phyloP scores from a whole-genome alignment of 2,329 filamentous ascomycete species.

The Dothistroma septosporum region DNA sequence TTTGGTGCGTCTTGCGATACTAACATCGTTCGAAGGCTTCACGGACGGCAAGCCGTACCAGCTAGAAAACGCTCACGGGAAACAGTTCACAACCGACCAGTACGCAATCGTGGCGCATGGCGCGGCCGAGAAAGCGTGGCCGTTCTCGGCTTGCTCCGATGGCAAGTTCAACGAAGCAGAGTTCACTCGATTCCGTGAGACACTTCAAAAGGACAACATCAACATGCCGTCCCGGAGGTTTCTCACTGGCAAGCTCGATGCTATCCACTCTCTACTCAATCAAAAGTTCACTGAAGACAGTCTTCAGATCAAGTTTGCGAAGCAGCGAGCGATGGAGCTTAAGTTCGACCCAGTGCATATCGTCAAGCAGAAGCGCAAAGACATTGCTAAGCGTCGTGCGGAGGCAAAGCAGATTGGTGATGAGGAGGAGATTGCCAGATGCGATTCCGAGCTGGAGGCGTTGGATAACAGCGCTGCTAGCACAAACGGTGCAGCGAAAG shows the following conservation, averaged over 20 bases:
- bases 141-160: conserved; percentile 88
- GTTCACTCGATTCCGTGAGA: conserved; percentile 73
- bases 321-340: conserved; percentile 63
- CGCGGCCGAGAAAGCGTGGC: conserved; percentile 76
- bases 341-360: conserved; percentile 50
- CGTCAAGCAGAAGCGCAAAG: conserved; percentile 63
- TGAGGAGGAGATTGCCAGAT: conserved; percentile 49
- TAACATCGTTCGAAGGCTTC: conserved; percentile 56
- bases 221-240: conserved; percentile 68
- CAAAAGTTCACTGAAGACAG: conserved; percentile 80
- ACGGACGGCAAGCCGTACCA: conserved; percentile 76
- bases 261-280: conserved; percentile 74
- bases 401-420: conserved; percentile 64
- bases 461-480: conserved; percentile 66
- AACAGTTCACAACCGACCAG: conserved; percentile 76
- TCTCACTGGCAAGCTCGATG: conserved; percentile 67
- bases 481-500: conserved; percentile 49
- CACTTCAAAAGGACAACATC: conserved; percentile 67
- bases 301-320: conserved; percentile 71
- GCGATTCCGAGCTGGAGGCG: conserved; percentile 48
- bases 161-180: conserved; percentile 73
- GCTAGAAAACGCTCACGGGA: conserved; percentile 68
- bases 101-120: conserved; percentile 80
- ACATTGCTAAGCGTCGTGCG: conserved; percentile 61
- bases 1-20: conserved; percentile 8